Conservation (phyloP, 176 grass and related monocot species). For the Typha latifolia region DNA sequence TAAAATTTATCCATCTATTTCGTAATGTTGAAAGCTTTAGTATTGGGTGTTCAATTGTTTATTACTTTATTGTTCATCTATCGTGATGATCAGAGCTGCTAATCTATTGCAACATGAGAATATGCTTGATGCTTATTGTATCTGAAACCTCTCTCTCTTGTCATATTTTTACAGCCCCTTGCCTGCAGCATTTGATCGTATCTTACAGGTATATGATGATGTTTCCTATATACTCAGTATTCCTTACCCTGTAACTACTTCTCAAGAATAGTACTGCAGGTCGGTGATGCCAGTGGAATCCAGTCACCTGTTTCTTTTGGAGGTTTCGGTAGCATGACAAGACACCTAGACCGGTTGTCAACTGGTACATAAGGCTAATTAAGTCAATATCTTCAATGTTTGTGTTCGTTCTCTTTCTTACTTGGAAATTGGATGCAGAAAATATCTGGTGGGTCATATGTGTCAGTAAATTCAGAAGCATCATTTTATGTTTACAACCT, state of each 20-base stretch:
- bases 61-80: no score
- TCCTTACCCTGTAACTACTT: conserved; percentile 3
- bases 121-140: not conserved
- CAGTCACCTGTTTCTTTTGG: conserved; percentile 98
- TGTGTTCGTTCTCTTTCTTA: no score
- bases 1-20: no score
- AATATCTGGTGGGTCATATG: no score
- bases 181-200: conserved; percentile 73
- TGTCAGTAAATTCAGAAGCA: no score
- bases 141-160: not conserved
- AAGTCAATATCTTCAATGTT: no score
- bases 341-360: conserved; percentile 74
- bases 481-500: no score
- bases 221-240: conserved; percentile 3
- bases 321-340: conserved; percentile 90
- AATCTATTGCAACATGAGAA: no score
- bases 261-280: conserved; percentile 24
- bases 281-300: conserved; percentile 96
- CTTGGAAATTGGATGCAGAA: no score
- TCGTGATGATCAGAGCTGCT: no score
- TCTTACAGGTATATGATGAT: conserved; percentile 59
- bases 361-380: conserved; percentile 33
- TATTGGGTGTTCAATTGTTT: no score
- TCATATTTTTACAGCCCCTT: conserved; percentile 62
- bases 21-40: no score